These are phyloP conservation scores for Pichia membranifaciens DNA, from an alignment of 805 yeast species.

Conservation along the genomic window DNA sequence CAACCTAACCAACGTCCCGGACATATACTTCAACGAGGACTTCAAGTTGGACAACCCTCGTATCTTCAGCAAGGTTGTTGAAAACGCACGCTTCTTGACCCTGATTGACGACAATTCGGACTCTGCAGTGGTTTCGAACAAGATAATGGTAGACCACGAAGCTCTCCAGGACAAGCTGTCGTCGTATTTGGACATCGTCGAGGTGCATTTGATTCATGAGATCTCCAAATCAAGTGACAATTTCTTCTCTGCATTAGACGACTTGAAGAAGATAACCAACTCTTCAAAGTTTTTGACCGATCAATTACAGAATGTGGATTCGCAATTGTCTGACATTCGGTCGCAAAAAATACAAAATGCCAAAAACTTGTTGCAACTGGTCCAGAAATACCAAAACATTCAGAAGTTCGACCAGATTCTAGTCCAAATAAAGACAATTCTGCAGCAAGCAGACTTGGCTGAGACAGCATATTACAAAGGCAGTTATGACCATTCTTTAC, in stretches of 20 bases:
- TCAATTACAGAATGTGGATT: slow-evolving; percentile 41
- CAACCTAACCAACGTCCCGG: slow-evolving; percentile 51
- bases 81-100: slow-evolving; percentile 39
- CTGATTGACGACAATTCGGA: slow-evolving; percentile 28
- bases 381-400: slow-evolving; percentile 52
- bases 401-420: slow-evolving; percentile 58
- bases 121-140: slow-evolving; percentile 29
- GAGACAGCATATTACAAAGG: slow-evolving; percentile 40
- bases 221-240: slow-evolving; percentile 80
- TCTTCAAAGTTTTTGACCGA: slow-evolving; percentile 48
- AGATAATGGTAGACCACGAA: slow-evolving; percentile 35
- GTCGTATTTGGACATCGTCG: slow-evolving; percentile 79
- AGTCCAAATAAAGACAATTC: slow-evolving; percentile 44
- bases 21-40: slow-evolving; percentile 56
- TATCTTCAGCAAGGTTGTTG: slow-evolving; percentile 68
- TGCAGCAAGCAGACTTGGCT: slow-evolving; percentile 43
- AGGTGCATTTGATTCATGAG: slow-evolving; percentile 71
- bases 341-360: slow-evolving; percentile 46
- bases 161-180: slow-evolving; percentile 72
- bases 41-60: slow-evolving; percentile 88
- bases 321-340: slow-evolving; percentile 42
- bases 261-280: slow-evolving; percentile 56
- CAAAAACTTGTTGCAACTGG: slow-evolving; percentile 41
- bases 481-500: slow-evolving; percentile 50
- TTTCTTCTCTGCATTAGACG: slow-evolving; percentile 79